These are phyloP conservation scores for Fusarium chlamydosporum DNA, from an alignment of 2,329 filamentous ascomycete species.

Conservation along the genomic window DNA sequence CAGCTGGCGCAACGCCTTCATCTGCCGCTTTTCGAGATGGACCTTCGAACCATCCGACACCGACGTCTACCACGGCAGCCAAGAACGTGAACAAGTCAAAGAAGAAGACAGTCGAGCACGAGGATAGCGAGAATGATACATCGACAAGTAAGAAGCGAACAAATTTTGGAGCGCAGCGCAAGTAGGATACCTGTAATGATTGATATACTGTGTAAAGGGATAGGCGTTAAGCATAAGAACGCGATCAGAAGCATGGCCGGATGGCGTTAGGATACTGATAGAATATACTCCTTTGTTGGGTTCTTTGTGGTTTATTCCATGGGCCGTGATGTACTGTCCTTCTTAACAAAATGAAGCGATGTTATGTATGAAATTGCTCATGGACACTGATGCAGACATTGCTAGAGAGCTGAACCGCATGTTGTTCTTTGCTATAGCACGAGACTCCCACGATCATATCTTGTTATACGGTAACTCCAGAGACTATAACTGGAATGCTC, in stretches of 20 bases:
- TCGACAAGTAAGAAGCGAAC: constrained; percentile 69
- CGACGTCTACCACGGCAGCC: constrained; percentile 65
- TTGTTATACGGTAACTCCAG: no score
- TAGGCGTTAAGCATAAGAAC: constrained; percentile 20
- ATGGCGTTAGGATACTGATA: constrained; percentile 25
- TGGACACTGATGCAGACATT: no score
- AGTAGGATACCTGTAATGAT: constrained; percentile 52
- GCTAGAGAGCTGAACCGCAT: no score
- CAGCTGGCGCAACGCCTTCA: constrained; percentile 60
- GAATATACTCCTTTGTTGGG: constrained; percentile 1
- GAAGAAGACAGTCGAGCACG: constrained; percentile 62
- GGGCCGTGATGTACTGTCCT: no score
- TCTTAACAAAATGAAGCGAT: no score
- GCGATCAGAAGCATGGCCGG: constrained; percentile 14
- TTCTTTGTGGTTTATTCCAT: background rate
- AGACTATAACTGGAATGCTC: no score
- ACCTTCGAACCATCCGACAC: constrained; percentile 68
- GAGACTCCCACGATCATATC: no score
- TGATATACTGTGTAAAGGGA: background rate
- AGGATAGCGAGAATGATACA: constrained; percentile 73
- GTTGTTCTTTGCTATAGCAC: no score
- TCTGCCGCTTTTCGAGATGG: constrained; percentile 67
- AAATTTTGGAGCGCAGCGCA: constrained; percentile 69
- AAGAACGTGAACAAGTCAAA: constrained; percentile 66
- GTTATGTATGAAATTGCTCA: no score